Percentiles rank a stretch among this genome's conserved stretches.
phyloP scores from a whole-genome alignment of 768 basidiomycete genomes.

The Cyclocybe cylindracea region DNA sequence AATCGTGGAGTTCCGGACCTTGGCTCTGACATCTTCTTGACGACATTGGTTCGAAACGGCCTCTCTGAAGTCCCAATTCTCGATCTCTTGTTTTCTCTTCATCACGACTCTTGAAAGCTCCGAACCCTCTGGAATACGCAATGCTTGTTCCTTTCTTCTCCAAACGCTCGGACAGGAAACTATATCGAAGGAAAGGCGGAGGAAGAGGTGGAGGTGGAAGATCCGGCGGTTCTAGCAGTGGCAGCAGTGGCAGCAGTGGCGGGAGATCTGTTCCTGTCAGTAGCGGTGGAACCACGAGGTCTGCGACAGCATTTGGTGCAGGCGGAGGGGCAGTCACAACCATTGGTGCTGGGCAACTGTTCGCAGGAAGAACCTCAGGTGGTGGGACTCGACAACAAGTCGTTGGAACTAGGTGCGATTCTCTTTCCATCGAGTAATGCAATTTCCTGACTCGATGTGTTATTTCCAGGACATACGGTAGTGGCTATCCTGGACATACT shows the following conservation, averaged over 20 bases:
- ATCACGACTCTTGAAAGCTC: not conserved
- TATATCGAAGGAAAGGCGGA: slow-evolving; percentile 28
- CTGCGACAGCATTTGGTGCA: slow-evolving; percentile 24
- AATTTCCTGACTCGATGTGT: slow-evolving; percentile 6
- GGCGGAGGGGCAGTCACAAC: slow-evolving; percentile 31
- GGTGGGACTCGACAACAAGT: slow-evolving; percentile 50
- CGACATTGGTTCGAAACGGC: no score
- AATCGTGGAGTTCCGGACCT: no score
- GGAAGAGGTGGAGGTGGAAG: slow-evolving; percentile 21
- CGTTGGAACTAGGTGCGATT: slow-evolving; percentile 43
- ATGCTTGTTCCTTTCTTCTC: slow-evolving; percentile 31
- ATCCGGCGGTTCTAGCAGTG: slow-evolving; percentile 5
- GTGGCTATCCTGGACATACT: slow-evolving; percentile 57
- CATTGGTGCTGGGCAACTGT: slow-evolving; percentile 46
- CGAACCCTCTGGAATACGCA: not conserved
- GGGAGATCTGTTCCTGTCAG: slow-evolving; percentile 2
- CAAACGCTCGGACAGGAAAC: slow-evolving; percentile 14
- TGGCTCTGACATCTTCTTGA: no score
- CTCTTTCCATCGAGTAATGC: not conserved
- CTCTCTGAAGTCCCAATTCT: not conserved
- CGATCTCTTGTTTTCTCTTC: not conserved
- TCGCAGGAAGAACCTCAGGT: slow-evolving; percentile 50
- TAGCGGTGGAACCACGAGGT: slow-evolving; percentile 18
- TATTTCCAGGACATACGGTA: slow-evolving; percentile 51
- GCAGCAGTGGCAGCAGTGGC: slow-evolving; percentile 9